phyloP scores from a whole-genome alignment of 768 basidiomycete species.

The Leccinum incarnatum region DNA sequence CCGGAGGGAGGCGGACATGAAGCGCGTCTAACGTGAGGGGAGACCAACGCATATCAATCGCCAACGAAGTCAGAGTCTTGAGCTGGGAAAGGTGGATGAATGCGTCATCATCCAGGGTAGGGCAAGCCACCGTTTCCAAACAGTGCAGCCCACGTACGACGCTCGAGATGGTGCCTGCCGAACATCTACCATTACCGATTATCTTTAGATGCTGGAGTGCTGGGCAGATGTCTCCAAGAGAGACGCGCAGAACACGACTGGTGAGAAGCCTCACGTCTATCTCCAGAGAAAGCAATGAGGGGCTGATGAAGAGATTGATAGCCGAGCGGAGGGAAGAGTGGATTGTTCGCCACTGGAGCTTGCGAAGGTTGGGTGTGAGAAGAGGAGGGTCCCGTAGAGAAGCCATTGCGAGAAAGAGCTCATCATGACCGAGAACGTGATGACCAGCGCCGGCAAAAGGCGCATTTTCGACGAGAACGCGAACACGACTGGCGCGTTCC shows the following conservation, averaged over 20 bases:
- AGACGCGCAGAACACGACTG: slow-evolving; percentile 2
- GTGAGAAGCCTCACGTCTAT: slow-evolving; percentile 22
- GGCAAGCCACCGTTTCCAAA: slow-evolving; percentile 17
- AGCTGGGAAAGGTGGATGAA: slow-evolving; percentile 24
- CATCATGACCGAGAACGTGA: neutral
- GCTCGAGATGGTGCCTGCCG: slow-evolving; percentile 12
- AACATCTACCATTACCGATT: slow-evolving; percentile 19
- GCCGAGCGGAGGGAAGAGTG: neutral
- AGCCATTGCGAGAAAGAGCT: slow-evolving; percentile 17
- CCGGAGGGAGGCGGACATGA: slow-evolving; percentile 8
- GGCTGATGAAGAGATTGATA: slow-evolving; percentile 24
- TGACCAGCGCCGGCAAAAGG: neutral
- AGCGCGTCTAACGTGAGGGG: slow-evolving; percentile 10
- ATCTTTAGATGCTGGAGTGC: slow-evolving; percentile 20
- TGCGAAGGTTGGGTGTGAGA: slow-evolving; percentile 24
- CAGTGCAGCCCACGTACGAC: slow-evolving; percentile 11
- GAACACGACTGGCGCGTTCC: slow-evolving; percentile 16
- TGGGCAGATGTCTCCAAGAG: slow-evolving; percentile 18
- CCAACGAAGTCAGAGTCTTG: slow-evolving; percentile 16
- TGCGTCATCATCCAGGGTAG: slow-evolving; percentile 22
- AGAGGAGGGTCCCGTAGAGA: slow-evolving; percentile 14
- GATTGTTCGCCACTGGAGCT: slow-evolving; percentile 16
- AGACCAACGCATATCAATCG: slow-evolving; percentile 26
- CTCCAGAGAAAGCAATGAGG: slow-evolving; percentile 21
- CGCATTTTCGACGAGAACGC: slow-evolving; percentile 8